Base-by-base conservation (phyloP, 305 asterid species). In the Fraxinus sp. region DNA sequence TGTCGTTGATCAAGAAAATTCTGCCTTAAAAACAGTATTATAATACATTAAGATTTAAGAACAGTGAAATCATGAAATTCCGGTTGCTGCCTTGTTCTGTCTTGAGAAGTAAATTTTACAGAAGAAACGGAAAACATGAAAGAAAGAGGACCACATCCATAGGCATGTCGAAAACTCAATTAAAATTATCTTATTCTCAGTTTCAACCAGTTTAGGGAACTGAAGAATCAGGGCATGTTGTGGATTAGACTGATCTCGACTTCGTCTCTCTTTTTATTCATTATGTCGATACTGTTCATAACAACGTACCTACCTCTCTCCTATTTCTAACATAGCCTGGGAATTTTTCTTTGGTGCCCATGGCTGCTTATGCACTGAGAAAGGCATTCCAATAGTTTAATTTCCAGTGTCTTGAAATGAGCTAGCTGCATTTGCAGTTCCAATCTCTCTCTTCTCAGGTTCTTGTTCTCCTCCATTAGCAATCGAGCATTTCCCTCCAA, bases 351-450 rank as follows among this genome's bases (percentile, higher is more conserved):
- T 66, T 11, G 74, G 74, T 68, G 74, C 7, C 74, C 37, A 68
- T 68, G 74, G 74, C 37, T 11, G 75, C 41, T 28, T 5, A 70
- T 79, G 84, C 46, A 82, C 13, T 78, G 82, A 73, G 90, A 81
- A 33, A 91, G 87, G 82, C 92, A 91, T 28, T 86, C 75, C 22
- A 89, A 78, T 84, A 92, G 41, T 72, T 82, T 90, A 18, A 79
- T 46, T 49, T 89, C 82, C 9, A 92, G 83, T 3, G 85, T 75
- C 81, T 91, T 89, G 89, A 88, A 91, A 78, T 89, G 93, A 39
- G 89, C 86, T 6, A 92, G 85, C 74, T 92, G 92, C 90, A 87
- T 71, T 82, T 92, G 84, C 74, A 90, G 86, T 20, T 89, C 91
- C 76, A 76, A 37, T 20, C 59, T 92, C 76, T 90, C 88, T 41